These are phyloP conservation scores for Fraxinus pennsylvanica DNA, from an alignment of 257 asterid genomes.

Conservation along the genomic window DNA sequence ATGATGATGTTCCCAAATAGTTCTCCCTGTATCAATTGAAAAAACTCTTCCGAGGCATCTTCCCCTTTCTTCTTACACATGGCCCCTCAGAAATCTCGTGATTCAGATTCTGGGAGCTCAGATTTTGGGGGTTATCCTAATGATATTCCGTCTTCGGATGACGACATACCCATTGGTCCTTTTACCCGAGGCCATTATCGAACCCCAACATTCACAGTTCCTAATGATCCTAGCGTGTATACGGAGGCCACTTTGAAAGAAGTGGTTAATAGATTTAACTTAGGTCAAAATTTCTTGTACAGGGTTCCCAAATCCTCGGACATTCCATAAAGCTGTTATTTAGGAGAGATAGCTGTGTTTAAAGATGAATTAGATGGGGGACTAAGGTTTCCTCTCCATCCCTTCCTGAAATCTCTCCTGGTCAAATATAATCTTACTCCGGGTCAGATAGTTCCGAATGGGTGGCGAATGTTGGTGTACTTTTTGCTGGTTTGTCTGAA, in stretches of 20 bases:
- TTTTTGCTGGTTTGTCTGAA: not conserved
- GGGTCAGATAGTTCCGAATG: not conserved
- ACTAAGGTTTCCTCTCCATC: not conserved
- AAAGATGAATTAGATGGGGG: not conserved
- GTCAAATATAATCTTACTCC: not conserved
- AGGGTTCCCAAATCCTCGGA: constrained; percentile 3
- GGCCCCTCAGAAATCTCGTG: not conserved
- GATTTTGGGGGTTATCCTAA: not conserved
- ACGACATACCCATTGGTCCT: not conserved
- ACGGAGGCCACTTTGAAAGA: not conserved
- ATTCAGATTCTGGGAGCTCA: not conserved
- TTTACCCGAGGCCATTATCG: not conserved
- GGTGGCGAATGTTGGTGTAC: not conserved
- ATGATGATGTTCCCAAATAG: not conserved
- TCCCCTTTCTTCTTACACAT: not conserved
- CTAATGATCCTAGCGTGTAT: not conserved
- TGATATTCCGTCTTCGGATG: not conserved
- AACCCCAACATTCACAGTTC: not conserved
- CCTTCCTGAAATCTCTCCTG: not conserved
- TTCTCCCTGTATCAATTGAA: not conserved
- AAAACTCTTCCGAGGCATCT: not conserved
- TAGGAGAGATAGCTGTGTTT: not conserved
- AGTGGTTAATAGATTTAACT: not conserved
- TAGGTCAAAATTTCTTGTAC: not conserved
- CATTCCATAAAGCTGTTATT: not conserved